Evolutionary conservation across 2,329 filamentous ascomycete species (phyloP), one percentile per base, ranked within the genome.

Genomic region (Verticillium zaregamsianum): DNA sequence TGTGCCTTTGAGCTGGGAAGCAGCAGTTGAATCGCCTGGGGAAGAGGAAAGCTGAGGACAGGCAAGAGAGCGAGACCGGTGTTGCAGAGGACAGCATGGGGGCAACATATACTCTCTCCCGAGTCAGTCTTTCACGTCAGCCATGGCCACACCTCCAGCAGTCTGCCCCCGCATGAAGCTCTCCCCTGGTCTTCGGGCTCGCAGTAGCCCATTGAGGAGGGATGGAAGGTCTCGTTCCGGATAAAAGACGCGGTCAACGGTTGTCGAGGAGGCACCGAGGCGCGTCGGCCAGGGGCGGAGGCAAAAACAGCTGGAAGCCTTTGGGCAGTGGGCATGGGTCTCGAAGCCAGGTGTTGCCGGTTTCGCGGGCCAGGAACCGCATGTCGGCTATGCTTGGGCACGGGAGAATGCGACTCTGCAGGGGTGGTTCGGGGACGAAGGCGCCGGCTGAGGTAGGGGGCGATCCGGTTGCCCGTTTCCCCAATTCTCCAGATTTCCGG

Each of bases 301-400:
- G 8, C 55, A 57, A 33, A 56, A 32, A 8, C n/a, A 14, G n/a
- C 54, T 31, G 23, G 14, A 32, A 15, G 28, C 54, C 14, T 11
- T n/a, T 15, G 52, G 23, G 11, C 25, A 9, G 32, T 39, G 57
- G 28, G 57, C 35, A 40, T n/a, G 25, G 35, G 55, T 23, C 12
- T 20, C 55, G 14, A 35, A 32, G 8, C 31, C 55, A 57, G 55
- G 55, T 35, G 55, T 58, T 39, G 35, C 37, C 37, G 57, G 57
- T 58, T 58, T 39, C 3, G 37, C 57, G 57, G 57, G 57, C 57
- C 57, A 58, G 45, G 57, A 58, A 49, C 57, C 57, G 57, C 37
- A 40, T 58, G 14, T 31, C 57, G 57, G 57, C 57, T 58, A 58
- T 58, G 57, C 39, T 58, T 49, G 37, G 25, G 25, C 15, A 49